These are phyloP conservation scores for Penicillium sp. DNA, from an alignment of 2,329 filamentous ascomycete species.

Conservation along the genomic window DNA sequence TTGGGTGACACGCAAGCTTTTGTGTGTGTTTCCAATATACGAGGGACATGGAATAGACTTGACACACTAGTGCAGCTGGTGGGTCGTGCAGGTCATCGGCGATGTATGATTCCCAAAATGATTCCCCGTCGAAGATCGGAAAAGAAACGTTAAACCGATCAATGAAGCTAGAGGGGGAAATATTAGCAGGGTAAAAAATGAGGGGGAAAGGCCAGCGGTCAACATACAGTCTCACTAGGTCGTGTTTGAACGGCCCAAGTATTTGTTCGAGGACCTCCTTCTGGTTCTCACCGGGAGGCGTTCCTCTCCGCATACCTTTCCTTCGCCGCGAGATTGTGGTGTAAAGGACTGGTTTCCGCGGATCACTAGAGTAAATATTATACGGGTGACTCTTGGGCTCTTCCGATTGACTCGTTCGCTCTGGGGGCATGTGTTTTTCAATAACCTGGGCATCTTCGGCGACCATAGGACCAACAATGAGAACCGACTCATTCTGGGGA, in stretches of 20 bases:
- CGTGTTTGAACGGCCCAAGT: slow-evolving; percentile 54
- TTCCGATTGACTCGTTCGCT: slow-evolving; percentile 39
- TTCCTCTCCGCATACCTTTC: slow-evolving; percentile 47
- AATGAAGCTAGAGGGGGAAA: slow-evolving; percentile 49
- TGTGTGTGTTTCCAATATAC: slow-evolving; percentile 58
- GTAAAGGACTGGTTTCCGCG: slow-evolving; percentile 48
- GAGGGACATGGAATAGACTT: slow-evolving; percentile 59
- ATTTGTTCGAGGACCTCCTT: slow-evolving; percentile 60
- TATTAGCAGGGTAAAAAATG: background rate
- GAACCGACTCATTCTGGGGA: slow-evolving; percentile 46
- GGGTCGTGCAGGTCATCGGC: slow-evolving; percentile 49
- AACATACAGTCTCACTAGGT: slow-evolving; percentile 54
- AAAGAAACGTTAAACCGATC: slow-evolving; percentile 60
- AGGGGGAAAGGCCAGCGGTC: background rate
- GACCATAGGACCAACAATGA: slow-evolving; percentile 61
- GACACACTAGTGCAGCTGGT: slow-evolving; percentile 58
- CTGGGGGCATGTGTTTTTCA: slow-evolving; percentile 56
- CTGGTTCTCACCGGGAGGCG: slow-evolving; percentile 49
- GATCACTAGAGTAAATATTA: slow-evolving; percentile 52
- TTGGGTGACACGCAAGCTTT: slow-evolving; percentile 46
- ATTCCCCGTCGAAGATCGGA: slow-evolving; percentile 58
- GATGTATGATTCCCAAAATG: slow-evolving; percentile 53
- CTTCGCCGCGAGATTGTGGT: slow-evolving; percentile 52
- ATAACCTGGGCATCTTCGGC: slow-evolving; percentile 62
- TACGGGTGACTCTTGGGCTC: slow-evolving; percentile 49